Conservation (phyloP, 164 flowering plant species). For the Macadamia tetraphylla region DNA sequence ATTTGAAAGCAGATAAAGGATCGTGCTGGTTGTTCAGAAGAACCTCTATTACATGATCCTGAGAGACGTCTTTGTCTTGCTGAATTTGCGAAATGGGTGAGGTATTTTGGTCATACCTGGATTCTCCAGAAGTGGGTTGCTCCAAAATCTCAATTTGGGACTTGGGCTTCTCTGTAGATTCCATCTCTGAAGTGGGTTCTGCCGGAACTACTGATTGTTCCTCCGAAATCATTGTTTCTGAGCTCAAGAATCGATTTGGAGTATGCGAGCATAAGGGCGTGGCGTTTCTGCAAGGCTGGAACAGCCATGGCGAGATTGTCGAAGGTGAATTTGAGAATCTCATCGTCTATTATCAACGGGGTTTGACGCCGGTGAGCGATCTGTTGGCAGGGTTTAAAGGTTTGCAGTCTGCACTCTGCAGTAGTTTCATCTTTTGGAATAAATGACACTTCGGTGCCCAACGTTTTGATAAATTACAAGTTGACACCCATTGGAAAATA, state of each 20-base stretch:
- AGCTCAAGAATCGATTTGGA: neutral
- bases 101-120: neutral
- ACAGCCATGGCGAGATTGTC: neutral
- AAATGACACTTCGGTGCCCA: no score
- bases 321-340: no score
- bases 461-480: no score
- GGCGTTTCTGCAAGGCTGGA: conserved; percentile 3
- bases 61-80: neutral
- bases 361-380: no score
- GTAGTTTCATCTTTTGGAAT: no score
- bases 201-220: neutral
- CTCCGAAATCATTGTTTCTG: conserved; percentile 1
- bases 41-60: conserved; percentile 21
- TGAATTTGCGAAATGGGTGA: conserved; percentile 4
- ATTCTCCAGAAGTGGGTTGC: conserved; percentile 7
- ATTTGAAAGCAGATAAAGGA: conserved; percentile 36
- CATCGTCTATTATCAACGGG: no score
- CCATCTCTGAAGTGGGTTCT: conserved; percentile 7
- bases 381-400: neutral
- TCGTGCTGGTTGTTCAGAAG: conserved; percentile 28
- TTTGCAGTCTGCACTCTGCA: neutral
- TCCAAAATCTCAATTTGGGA: neutral
- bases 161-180: conserved; percentile 5
- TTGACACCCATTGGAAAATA: no score
- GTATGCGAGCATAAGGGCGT: conserved; percentile 2